Conservation (phyloP, 495 filamentous ascomycete genomes). For the Lasiosphaeria hispida region DNA sequence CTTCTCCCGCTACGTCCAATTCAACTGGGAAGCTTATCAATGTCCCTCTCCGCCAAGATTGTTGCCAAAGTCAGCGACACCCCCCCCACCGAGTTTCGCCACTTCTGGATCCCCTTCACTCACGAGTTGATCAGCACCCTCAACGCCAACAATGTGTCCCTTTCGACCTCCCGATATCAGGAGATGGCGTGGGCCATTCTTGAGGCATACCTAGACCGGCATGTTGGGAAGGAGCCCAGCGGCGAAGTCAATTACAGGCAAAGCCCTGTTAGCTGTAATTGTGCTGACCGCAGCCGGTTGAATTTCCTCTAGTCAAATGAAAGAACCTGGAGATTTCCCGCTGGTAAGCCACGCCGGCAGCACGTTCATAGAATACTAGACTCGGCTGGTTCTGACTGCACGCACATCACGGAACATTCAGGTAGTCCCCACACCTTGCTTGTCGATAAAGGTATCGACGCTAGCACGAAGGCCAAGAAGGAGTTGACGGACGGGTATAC, state of each 20-base stretch:
- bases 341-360: not conserved
- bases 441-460: constrained; percentile 6
- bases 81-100: constrained; percentile 9
- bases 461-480: not conserved
- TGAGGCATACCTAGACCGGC: constrained; percentile 15
- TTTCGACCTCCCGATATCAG: constrained; percentile 14
- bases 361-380: not conserved
- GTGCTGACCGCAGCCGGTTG: not conserved
- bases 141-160: constrained; percentile 7
- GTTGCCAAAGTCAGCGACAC: constrained; percentile 5
- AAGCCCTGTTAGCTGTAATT: not conserved
- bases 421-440: constrained; percentile 2
- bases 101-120: constrained; percentile 26
- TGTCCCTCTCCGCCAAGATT: constrained; percentile 15
- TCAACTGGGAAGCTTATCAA: constrained; percentile 9
- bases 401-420: not conserved
- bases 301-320: constrained; percentile 11
- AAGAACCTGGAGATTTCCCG: not conserved
- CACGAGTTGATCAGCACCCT: constrained; percentile 16
- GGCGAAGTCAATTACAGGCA: constrained; percentile 3
- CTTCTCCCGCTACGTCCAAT: constrained; percentile 13
- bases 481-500: not conserved
- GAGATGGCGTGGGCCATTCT: constrained; percentile 19
- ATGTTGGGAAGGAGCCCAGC: constrained; percentile 16
- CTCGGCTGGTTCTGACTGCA: not conserved